Evolutionary conservation across 805 yeast species (phyloP), one percentile per base, ranked within the genome.

Genomic region (Suhomyces sp.): DNA sequence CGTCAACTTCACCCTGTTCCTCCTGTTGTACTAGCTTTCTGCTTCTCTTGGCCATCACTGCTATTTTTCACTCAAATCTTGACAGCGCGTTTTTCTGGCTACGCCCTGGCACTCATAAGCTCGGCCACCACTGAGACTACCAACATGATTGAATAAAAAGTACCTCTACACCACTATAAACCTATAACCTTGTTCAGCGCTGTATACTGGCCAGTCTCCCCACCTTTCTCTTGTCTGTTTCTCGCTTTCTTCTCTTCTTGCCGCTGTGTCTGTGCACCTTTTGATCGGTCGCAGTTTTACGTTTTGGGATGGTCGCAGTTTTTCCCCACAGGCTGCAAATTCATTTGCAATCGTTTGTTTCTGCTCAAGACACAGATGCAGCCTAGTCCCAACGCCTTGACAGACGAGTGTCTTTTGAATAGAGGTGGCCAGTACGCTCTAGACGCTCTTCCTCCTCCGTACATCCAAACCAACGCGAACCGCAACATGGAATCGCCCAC

Each of bases 41-140:
- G 47, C 39, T 44, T 24, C 47, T 40, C 25, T 44, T 44, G 24
- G 37, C 47, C 47, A 44, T 44, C 22, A n/a, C 29, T 27, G n/a
- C 33, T 29, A 29, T 29, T 29, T 29, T 29, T n/a, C n/a, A n/a
- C n/a, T n/a, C n/a, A n/a, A n/a, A 8, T 24, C 10, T 24, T 7
- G 7, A 5, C 25, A 24, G 25, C 33, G 33, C 33, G 33, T 29
- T 29, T 29, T 29, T 27, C 24, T 22, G n/a, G n/a, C n/a, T n/a
- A n/a, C n/a, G n/a, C n/a, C n/a, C n/a, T n/a, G n/a, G n/a, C n/a
- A n/a, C n/a, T n/a, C n/a, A n/a, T n/a, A n/a, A n/a, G n/a, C n/a
- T n/a, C n/a, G n/a, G n/a, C n/a, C n/a, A n/a, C n/a, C n/a, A n/a
- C n/a, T n/a, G n/a, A n/a, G n/a, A n/a, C n/a, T n/a, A n/a, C n/a